These are phyloP conservation scores for Berberis vulgaris DNA, from an alignment of 164 flowering plant genomes.

Conservation along the genomic window DNA sequence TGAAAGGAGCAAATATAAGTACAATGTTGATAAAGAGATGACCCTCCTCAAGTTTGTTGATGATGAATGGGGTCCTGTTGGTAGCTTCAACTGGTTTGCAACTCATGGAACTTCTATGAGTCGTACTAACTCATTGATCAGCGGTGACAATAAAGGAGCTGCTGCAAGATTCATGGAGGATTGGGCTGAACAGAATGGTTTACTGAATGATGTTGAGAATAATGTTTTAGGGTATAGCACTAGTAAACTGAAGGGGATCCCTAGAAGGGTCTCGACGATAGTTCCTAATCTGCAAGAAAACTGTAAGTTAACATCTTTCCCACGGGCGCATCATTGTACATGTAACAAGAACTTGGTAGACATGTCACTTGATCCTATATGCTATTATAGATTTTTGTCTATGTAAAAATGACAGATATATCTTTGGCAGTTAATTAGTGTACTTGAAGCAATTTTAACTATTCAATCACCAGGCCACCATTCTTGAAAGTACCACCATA, in stretches of 20 bases:
- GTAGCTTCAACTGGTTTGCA: conserved; percentile 98
- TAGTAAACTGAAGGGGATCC: conserved; percentile 23
- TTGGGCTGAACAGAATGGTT: conserved; percentile 62
- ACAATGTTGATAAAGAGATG: conserved; percentile 25
- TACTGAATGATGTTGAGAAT: conserved; percentile 15
- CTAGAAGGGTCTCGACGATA: conserved; percentile 70
- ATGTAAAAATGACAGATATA: neutral
- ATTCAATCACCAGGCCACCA: neutral
- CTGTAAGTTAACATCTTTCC: conserved; percentile 37
- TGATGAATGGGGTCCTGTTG: conserved; percentile 92
- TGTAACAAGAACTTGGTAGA: neutral
- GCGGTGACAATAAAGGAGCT: conserved; percentile 99
- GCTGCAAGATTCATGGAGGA: conserved; percentile 99
- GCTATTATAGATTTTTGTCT: neutral
- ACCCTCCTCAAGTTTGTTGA: conserved; percentile 94
- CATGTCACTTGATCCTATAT: too few species aligned
- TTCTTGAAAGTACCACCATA: neutral
- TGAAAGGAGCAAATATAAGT: conserved; percentile 23
- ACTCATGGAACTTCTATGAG: conserved; percentile 99
- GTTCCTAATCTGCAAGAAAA: conserved; percentile 34
- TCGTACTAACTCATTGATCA: conserved; percentile 85
- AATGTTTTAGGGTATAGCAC: conserved; percentile 7
- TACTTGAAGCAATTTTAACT: too few species aligned
- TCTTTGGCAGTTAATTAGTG: neutral
- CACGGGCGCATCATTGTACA: neutral